Conservation (phyloP, 257 asterid species). For the Haberlea rhodopensis region DNA sequence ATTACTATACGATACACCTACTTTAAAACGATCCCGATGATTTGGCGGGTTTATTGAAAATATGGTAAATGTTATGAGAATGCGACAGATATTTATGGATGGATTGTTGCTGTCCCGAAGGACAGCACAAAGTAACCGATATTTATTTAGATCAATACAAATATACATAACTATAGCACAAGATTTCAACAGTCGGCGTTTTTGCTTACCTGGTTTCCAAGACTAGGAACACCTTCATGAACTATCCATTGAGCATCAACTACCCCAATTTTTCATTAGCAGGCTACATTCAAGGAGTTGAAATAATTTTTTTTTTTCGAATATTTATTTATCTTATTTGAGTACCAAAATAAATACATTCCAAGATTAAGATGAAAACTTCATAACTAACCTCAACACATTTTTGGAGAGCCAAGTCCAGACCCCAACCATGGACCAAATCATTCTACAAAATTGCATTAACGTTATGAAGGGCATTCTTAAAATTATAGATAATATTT, state of each 20-base stretch:
- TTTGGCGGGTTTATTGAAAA: background rate
- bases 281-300: conserved; percentile 39
- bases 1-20: background rate
- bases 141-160: too few species aligned
- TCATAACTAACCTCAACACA: conserved; percentile 65
- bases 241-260: conserved; percentile 88
- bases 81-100: too few species aligned
- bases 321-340: background rate
- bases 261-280: conserved; percentile 82
- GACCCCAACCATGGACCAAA: conserved; percentile 96
- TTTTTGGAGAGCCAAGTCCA: conserved; percentile 75
- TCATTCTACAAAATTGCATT: conserved; percentile 54
- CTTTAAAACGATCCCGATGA: background rate
- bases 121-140: too few species aligned
- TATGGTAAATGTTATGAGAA: too few species aligned
- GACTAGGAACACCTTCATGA: conserved; percentile 75
- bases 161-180: background rate
- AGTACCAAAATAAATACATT: background rate
- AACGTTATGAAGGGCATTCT: background rate
- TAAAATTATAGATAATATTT: too few species aligned
- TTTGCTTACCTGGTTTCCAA: conserved; percentile 62
- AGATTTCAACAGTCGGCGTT: background rate
- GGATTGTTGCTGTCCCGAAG: too few species aligned
- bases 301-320: too few species aligned
- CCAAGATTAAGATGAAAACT: background rate